Conservation (phyloP, 495 filamentous ascomycete species). For the Entonaema liquescens region DNA sequence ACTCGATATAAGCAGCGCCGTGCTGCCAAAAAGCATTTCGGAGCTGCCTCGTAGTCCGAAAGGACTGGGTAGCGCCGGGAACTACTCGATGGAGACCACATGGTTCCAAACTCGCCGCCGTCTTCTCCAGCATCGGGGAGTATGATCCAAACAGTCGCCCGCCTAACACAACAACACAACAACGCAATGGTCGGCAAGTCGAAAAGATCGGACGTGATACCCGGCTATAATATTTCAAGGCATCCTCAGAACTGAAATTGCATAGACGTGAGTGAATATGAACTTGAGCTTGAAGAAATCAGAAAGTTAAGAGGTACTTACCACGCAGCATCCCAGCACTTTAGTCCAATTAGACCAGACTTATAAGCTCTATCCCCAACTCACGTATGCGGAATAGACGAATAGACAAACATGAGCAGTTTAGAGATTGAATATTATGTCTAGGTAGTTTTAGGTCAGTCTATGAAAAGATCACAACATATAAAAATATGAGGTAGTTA, state of each 20-base stretch:
- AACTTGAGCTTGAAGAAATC: neutral
- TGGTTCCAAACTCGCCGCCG: conserved; percentile 77
- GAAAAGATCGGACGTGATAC: neutral
- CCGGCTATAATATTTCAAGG: neutral
- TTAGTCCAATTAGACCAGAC: neutral
- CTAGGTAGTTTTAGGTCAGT: neutral
- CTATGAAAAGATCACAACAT: neutral
- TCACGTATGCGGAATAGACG: neutral
- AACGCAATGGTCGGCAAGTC: neutral
- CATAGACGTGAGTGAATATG: neutral
- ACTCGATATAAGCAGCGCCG: conserved; percentile 65
- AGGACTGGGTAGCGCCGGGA: conserved; percentile 62
- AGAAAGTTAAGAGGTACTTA: neutral
- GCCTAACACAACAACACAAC: conserved; percentile 6
- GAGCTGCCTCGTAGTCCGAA: conserved; percentile 66
- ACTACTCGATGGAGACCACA: conserved; percentile 73
- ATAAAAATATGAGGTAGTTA: neutral
- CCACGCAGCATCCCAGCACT: conserved; percentile 2
- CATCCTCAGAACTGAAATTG: conserved; percentile 14
- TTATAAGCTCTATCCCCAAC: neutral
- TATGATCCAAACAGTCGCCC: neutral
- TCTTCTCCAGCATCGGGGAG: conserved; percentile 82
- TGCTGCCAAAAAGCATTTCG: conserved; percentile 74
- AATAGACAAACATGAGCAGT: neutral
- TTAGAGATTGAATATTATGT: neutral